Base-by-base conservation (phyloP, 305 asterid genomes). In the Nicotiana rustica region DNA sequence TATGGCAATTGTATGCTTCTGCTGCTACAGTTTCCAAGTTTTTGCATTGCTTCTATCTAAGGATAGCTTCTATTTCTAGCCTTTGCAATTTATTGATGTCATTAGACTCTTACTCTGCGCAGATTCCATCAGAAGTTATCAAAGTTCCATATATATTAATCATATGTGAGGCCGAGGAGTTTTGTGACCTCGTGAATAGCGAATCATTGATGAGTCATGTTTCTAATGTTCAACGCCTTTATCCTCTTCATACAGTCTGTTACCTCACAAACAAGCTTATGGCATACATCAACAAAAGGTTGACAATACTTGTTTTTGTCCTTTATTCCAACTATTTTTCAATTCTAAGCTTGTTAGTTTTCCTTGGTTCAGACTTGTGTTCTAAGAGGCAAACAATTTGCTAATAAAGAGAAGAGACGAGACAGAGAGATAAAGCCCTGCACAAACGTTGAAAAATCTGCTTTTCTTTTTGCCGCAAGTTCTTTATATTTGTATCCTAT, bases 261-360 rank as follows among this genome's bases (percentile, higher is more conserved):
- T 94, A 83, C 83, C 88, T 89, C 57, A 94, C 96, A 81, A 96
- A 92, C 90, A 90, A 91, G 88, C 97, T 96, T 62, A 91, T 91
- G 95, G 85, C 94, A 84, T 92, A 91, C 88, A 87, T 96, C 86
- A 90, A 94, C 85, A 96, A 92, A 90, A 92, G 96, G 99, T 93
- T 47, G 83, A 85, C 52, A 36, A 64, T 60, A 67, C 76, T 76
- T 71, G 81, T 85, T 73, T 77, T 81, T 77, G 83, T 56, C 60
- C 47, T 47, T 67, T 35, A 75, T 49, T 57, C 57, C 49, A 76
- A 55, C 49, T 55, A 10, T 10, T 55, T 76, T 76, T 55, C 80
- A 76, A 25, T 55, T 55, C 5, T 31, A 17, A 31, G 31, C 56
- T 76, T 19, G 14, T 56, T 4, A 75, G 31, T 76, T 76, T 31